Conservation (phyloP, 2,329 filamentous ascomycete species). For the Diaporthe citriasiana region DNA sequence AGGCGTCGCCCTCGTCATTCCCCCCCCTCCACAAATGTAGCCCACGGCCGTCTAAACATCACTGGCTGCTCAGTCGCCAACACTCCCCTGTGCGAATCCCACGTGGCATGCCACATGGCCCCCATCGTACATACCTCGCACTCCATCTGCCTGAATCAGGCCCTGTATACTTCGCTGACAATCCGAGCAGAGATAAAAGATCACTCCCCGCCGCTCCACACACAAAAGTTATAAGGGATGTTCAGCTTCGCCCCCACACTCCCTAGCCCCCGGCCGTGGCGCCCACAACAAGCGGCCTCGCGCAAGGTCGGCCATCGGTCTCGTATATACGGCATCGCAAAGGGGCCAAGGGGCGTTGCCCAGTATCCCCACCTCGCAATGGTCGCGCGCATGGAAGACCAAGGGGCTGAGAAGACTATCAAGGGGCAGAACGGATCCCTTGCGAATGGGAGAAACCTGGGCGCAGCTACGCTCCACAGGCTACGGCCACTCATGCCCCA, state of each 20-base stretch:
- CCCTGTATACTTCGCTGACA: conserved; percentile 11
- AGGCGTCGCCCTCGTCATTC: not conserved
- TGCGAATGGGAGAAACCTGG: not conserved
- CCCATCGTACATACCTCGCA: not conserved
- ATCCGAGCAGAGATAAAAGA: not conserved
- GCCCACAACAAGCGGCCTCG: not conserved
- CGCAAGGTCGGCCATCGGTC: not conserved
- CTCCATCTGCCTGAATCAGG: conserved; percentile 10
- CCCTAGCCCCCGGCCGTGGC: not conserved
- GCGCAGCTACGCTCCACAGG: not conserved
- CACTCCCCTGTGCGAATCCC: conserved; percentile 6
- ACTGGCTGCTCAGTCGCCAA: conserved; percentile 1
- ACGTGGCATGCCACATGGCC: conserved; percentile 18
- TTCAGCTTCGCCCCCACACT: not conserved
- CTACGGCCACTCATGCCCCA: not conserved
- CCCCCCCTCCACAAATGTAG: not conserved
- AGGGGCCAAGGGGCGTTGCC: not conserved
- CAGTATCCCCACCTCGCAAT: not conserved
- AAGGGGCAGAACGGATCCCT: not conserved
- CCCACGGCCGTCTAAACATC: not conserved
- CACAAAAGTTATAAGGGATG: not conserved
- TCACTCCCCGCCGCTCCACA: not conserved
- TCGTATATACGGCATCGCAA: not conserved
- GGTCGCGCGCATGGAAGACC: not conserved
- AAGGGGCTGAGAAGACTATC: not conserved